These are phyloP conservation scores for Pisolithus tinctorius DNA, from an alignment of 768 basidiomycete genomes.

Conservation along the genomic window DNA sequence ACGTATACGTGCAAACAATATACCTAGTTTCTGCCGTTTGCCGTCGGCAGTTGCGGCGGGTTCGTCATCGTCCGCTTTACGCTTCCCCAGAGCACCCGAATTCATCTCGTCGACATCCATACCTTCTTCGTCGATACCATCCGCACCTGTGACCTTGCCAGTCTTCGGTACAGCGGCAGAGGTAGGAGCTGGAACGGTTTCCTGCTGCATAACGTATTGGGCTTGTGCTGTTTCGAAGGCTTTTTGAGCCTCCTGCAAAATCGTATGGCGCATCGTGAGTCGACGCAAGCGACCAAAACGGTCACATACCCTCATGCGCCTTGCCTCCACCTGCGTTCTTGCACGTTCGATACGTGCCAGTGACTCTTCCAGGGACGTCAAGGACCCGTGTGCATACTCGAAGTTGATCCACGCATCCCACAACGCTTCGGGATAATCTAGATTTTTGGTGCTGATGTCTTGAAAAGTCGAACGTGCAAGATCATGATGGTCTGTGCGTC, in stretches of 20 bases:
- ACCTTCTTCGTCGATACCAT: slow-evolving; percentile 14
- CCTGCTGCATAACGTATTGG: slow-evolving; percentile 38
- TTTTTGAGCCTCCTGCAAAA: slow-evolving; percentile 53
- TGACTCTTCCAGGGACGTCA: slow-evolving; percentile 57
- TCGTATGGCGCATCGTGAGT: not conserved
- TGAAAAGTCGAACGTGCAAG: slow-evolving; percentile 62
- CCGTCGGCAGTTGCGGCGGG: slow-evolving; percentile 35
- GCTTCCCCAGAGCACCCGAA: slow-evolving; percentile 44
- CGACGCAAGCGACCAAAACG: not conserved
- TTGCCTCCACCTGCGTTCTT: slow-evolving; percentile 51
- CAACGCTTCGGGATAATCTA: slow-evolving; percentile 95
- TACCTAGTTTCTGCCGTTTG: slow-evolving; percentile 63
- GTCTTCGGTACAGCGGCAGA: slow-evolving; percentile 9
- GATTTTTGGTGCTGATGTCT: slow-evolving; percentile 57
- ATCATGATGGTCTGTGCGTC: slow-evolving; percentile 47
- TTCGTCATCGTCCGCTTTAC: slow-evolving; percentile 51
- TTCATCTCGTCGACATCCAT: slow-evolving; percentile 38
- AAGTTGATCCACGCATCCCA: slow-evolving; percentile 91
- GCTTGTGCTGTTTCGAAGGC: slow-evolving; percentile 38
- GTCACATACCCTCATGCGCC: slow-evolving; percentile 53
- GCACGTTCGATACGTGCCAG: slow-evolving; percentile 62
- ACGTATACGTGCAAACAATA: slow-evolving; percentile 14
- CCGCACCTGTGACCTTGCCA: not conserved
- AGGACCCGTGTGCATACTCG: slow-evolving; percentile 74
- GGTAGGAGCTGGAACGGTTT: slow-evolving; percentile 28